phyloP scores from a whole-genome alignment of 2,329 filamentous ascomycete species.

The Alternaria sp. region DNA sequence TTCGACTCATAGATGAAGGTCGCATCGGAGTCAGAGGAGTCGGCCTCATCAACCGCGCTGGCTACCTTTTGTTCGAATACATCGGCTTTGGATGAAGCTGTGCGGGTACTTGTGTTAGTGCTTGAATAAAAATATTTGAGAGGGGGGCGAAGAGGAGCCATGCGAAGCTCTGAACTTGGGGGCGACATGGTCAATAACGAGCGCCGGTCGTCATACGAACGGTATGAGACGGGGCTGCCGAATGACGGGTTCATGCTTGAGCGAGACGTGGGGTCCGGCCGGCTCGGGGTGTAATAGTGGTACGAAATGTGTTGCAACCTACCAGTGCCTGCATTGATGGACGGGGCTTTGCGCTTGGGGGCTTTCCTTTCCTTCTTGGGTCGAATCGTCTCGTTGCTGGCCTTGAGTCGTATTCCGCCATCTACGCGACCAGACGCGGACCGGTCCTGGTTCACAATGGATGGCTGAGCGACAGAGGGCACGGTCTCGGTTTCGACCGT shows the following conservation, averaged over 20 bases:
- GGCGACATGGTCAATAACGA: conserved; percentile 37
- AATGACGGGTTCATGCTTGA: conserved; percentile 40
- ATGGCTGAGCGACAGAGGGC: conserved; percentile 83
- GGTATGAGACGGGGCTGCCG: conserved; percentile 42
- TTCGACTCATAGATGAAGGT: conserved; percentile 99
- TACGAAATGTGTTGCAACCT: conserved; percentile 58
- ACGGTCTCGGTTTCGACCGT: conserved; percentile 98
- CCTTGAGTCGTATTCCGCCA: conserved; percentile 82
- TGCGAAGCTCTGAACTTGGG: conserved; percentile 40
- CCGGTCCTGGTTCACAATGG: conserved; percentile 70
- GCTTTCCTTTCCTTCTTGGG: conserved; percentile 94
- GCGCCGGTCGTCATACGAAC: conserved; percentile 43
- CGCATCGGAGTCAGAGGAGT: conserved; percentile 97
- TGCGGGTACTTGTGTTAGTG: conserved; percentile 50
- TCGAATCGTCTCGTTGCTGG: conserved; percentile 94
- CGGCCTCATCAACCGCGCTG: conserved; percentile 92
- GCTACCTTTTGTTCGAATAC: conserved; percentile 98
- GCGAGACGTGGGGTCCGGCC: conserved; percentile 36
- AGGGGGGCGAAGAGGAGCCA: conserved; percentile 34
- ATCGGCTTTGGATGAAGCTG: conserved; percentile 93
- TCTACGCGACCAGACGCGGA: conserved; percentile 68
- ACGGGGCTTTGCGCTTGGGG: conserved; percentile 75
- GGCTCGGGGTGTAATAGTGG: conserved; percentile 41
- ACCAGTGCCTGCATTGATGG: conserved; percentile 77
- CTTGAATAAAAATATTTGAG: conserved; percentile 46